Base-by-base conservation (phyloP, 2,329 filamentous ascomycete species). In the Cytospora mali region DNA sequence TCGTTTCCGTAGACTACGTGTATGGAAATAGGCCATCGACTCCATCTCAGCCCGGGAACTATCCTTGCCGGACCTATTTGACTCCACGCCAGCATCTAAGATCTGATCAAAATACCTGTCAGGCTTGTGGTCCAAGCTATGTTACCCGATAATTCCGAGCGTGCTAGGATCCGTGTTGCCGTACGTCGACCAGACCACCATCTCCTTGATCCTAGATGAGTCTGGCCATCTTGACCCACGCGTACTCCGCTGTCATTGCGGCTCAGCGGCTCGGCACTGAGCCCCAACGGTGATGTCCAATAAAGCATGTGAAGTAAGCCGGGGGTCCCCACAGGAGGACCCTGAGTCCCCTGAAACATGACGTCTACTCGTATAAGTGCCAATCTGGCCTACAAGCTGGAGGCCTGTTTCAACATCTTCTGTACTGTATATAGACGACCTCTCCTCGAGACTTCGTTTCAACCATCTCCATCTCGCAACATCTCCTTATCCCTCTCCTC, bases 391-490 rank as follows among this genome's bases (percentile, higher is more conserved):
- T 25, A 54, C 27, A 31, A 49, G 48, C 52, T 56, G 35, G 53
- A 58, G 62, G 54, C 62, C 58, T 53, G 62, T 64, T 64, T 62
- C 62, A 62, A 49, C n/a, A 39, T 23, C 48, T 39, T 51, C 46
- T 52, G 29, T 51, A 25, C 46, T 52, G 29, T 51, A 25, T 58
- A 35, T 50, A 58, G 50, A 56, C 14, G 48, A n/a, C 23, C 48
- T 60, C 39, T 48, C 21, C 50, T 35, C 25, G 50, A 48, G 21
- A 27, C n/a, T 7, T 33, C 6, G 51, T 18, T 46, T 39, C 3
- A 54, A 16, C 9, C 1, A 53, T 18, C 13, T 27, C n/a, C 18
- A 46, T 21, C 42, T 23, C 7, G 23, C n/a, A n/a, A 0, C 14
- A 5, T 21, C 16, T 35, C 11, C 4, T 16, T 21, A 48, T 18